Evolutionary conservation across 1,284 basidiomycete genomes (phyloP).

Genomic region (Moesziomyces parantarcticus): DNA sequence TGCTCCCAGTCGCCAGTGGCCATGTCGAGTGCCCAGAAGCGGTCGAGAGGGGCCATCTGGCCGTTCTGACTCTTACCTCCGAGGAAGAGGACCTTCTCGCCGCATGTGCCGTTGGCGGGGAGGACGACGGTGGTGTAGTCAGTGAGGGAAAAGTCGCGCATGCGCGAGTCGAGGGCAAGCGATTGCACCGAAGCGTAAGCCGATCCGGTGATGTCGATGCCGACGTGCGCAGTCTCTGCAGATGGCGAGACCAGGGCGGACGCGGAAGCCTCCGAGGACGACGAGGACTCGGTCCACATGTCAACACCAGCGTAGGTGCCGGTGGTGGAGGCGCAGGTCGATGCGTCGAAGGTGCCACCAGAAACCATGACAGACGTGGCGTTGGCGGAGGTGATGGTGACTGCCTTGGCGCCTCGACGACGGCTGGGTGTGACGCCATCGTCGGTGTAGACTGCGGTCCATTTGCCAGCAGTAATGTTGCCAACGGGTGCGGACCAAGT

Average conservation of each 20-base stretch:
- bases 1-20: conserved; percentile 51
- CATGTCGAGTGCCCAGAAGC: conserved; percentile 61
- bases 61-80: conserved; percentile 64
- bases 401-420: conserved; percentile 28
- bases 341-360: conserved; percentile 25
- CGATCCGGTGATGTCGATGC: conserved; percentile 12
- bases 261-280: neutral
- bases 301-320: conserved; percentile 37
- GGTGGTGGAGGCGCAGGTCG: conserved; percentile 16
- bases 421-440: conserved; percentile 10
- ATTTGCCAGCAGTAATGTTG: conserved; percentile 20
- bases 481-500: conserved; percentile 39
- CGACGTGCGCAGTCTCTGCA: conserved; percentile 14
- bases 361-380: conserved; percentile 27
- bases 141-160: conserved; percentile 50
- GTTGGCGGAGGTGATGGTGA: conserved; percentile 16
- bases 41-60: conserved; percentile 39
- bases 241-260: neutral
- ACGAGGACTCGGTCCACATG: conserved; percentile 24
- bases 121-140: conserved; percentile 59
- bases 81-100: conserved; percentile 54
- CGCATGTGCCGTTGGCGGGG: conserved; percentile 18
- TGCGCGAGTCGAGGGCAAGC: conserved; percentile 34
- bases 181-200: conserved; percentile 18
- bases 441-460: conserved; percentile 25